Evolutionary conservation across 1,284 basidiomycete species (phyloP), one percentile per base, ranked within the genome.

Genomic region (Pseudomicrostroma phylloplanum): DNA sequence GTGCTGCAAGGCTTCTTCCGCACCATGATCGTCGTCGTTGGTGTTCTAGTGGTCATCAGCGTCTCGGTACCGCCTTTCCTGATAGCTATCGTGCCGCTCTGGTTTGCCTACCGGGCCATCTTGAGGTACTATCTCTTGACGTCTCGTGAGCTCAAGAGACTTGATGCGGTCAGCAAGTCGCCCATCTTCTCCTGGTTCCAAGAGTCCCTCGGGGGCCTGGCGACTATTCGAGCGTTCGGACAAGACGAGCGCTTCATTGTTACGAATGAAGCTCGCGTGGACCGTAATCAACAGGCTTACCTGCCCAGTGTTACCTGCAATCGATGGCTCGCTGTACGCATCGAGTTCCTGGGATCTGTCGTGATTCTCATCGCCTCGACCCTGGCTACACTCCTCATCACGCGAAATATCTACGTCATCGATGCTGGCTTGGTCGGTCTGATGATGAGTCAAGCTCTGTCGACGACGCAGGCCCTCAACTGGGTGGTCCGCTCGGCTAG

Each of bases 361-460:
- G 88, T 94, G 73, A 92, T 94, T 71, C 82, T 92, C 60, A 82
- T 87, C 11, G 86, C 89, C 0, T 88, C 89, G 0, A 68, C 84
- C 2, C 81, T 92, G 57, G 86, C 91, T 0, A 84, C 96, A 58
- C 76, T 83, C 21, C 86, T 88, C 57, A 70, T 70, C 30, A 73
- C 74, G 9, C 65, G 60, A 46, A 64, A 67, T 53, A 21, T 21
- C 11, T 85, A 85, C 6, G 86, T 76, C 39, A 80, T 96, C 43
- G 89, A 96, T 79, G 89, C 91, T 1, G 92, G 92, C 0, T 81
- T 94, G 26, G 89, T 96, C 43, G 93, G 93, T n/a, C 83, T 96
- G 66, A 88, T 94, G 58, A 83, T 96, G 72, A 88, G 87, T 1
- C 74, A 77, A 63, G 75, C 90, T 1, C 81, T 96, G 25, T 78